These are phyloP conservation scores for Hygrocybe coccinea DNA, from an alignment of 768 basidiomycete genomes.

Conservation along the genomic window DNA sequence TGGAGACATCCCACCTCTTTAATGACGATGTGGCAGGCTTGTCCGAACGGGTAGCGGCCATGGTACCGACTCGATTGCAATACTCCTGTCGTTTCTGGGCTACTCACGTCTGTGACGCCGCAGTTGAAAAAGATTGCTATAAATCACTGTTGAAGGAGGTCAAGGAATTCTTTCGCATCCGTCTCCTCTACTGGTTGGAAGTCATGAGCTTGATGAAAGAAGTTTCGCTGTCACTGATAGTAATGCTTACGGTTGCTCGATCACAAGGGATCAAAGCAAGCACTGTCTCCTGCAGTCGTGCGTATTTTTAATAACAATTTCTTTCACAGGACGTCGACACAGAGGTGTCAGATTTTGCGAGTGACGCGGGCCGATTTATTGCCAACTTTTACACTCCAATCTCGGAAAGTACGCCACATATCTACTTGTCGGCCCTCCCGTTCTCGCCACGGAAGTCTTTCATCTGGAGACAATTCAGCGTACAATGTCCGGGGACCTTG, in stretches of 20 bases:
- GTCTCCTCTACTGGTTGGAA: no score
- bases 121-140: not conserved
- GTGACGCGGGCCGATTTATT: conserved; percentile 30
- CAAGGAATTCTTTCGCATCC: no score
- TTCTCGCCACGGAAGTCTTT: conserved; percentile 26
- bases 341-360: conserved; percentile 11
- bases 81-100: conserved; percentile 39
- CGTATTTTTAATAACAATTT: not conserved
- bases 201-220: no score
- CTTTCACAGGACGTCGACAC: conserved; percentile 1
- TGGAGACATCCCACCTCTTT: no score
- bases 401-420: conserved; percentile 30
- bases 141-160: no score
- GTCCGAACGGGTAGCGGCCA: conserved; percentile 11
- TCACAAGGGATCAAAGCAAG: not conserved
- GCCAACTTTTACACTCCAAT: conserved; percentile 27
- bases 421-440: conserved; percentile 38
- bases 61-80: conserved; percentile 27
- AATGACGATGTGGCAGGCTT: conserved; percentile 26
- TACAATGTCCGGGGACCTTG: no score
- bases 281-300: conserved; percentile 7
- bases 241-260: no score
- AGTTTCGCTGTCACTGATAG: no score
- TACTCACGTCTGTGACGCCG: conserved; percentile 18
- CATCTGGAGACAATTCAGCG: conserved; percentile 14